phyloP scores from a whole-genome alignment of 2,329 filamentous ascomycete genomes.

The Talaromyces sp. region DNA sequence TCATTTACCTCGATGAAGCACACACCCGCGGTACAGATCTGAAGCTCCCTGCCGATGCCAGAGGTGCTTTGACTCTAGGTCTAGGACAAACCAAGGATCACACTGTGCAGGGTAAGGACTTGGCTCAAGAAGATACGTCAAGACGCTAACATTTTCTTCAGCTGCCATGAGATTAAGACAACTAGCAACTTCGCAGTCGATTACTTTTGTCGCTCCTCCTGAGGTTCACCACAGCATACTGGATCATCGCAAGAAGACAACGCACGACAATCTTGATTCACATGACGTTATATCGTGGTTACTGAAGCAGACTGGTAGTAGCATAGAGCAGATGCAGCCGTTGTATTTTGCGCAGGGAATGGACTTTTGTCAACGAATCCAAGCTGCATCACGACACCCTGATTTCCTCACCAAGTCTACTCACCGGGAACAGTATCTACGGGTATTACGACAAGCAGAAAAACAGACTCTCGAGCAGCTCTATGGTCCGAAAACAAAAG shows the following conservation, averaged over 20 bases:
- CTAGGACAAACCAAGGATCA: constrained; percentile 57
- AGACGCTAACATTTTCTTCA: constrained; percentile 18
- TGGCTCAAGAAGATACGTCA: background rate
- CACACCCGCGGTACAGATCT: constrained; percentile 60
- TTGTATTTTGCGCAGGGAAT: constrained; percentile 57
- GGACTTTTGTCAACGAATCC: constrained; percentile 54
- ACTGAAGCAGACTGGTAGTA: constrained; percentile 57
- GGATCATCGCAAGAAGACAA: constrained; percentile 35
- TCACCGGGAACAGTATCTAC: constrained; percentile 39
- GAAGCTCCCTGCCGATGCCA: constrained; percentile 45
- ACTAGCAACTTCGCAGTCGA: constrained; percentile 51
- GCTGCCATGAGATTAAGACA: constrained; percentile 63
- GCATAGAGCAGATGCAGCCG: constrained; percentile 54
- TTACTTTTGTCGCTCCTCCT: constrained; percentile 51
- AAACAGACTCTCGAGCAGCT: constrained; percentile 54
- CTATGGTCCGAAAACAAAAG: constrained; percentile 42
- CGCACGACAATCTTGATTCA: constrained; percentile 35
- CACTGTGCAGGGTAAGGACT: constrained; percentile 50
- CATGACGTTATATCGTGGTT: constrained; percentile 57
- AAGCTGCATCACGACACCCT: constrained; percentile 43
- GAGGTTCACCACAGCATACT: constrained; percentile 60
- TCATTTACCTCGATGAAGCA: constrained; percentile 58
- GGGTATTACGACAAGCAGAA: constrained; percentile 48
- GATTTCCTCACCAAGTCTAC: constrained; percentile 33
- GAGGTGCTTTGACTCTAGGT: constrained; percentile 53